Conservation (phyloP, 805 yeast genomes). For the Schwanniomyces occidentalis region DNA sequence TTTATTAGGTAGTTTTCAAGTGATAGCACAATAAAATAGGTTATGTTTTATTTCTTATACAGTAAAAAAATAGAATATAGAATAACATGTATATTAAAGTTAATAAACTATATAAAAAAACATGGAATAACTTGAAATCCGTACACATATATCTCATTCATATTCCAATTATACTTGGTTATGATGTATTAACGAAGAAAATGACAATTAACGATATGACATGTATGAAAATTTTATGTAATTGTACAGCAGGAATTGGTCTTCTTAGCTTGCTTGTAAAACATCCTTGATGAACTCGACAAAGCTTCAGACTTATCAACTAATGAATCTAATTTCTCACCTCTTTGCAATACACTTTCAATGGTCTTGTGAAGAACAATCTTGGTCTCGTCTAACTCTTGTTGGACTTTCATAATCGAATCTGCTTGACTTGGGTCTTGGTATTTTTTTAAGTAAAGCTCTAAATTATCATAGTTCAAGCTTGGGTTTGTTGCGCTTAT, state of each 20-base stretch:
- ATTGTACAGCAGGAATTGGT: slow-evolving; percentile 82
- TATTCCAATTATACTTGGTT: no score
- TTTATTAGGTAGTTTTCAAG: no score
- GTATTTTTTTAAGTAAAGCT: slow-evolving; percentile 72
- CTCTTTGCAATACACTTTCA: slow-evolving; percentile 91
- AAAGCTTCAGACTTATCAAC: slow-evolving; percentile 96
- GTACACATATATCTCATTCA: no score
- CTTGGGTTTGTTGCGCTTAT: slow-evolving; percentile 46
- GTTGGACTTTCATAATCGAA: slow-evolving; percentile 94
- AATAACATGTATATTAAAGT: no score
- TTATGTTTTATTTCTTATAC: no score
- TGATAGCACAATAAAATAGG: no score
- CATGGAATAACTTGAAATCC: no score
- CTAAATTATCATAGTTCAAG: slow-evolving; percentile 60
- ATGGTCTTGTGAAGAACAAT: slow-evolving; percentile 94
- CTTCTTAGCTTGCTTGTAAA: slow-evolving; percentile 95
- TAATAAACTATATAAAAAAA: no score
- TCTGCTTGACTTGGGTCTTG: slow-evolving; percentile 98
- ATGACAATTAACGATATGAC: no score
- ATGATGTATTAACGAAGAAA: no score
- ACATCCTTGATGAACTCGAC: slow-evolving; percentile 85
- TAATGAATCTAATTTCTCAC: slow-evolving; percentile 90
- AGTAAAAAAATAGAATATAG: no score
- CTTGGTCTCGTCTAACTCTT: slow-evolving; percentile 96
- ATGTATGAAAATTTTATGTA: no score